These are phyloP conservation scores for Scenedesmus sp. DNA, from an alignment of 163 green algal genomes.

Conservation along the genomic window DNA sequence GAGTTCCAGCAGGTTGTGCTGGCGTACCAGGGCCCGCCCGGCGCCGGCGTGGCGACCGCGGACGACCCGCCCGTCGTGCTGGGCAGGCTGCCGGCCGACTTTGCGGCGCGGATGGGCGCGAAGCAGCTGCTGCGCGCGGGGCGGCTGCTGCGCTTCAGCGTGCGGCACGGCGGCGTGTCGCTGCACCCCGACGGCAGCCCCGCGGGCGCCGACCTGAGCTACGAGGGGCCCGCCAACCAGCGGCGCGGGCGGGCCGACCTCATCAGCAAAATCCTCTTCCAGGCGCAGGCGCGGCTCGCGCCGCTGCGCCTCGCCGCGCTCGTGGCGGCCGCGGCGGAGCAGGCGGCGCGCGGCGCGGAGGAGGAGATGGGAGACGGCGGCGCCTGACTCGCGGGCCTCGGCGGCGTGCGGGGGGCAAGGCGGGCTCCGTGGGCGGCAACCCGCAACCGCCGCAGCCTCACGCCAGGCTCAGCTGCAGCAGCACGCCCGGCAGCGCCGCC, in stretches of 20 bases:
- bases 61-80: conserved; percentile 80
- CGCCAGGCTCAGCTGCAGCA: no score
- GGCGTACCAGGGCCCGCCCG: conserved; percentile 56
- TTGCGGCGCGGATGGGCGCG: conserved; percentile 46
- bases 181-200: conserved; percentile 64
- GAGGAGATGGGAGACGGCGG: neutral
- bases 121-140: conserved; percentile 59
- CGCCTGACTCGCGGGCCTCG: neutral
- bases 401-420: no score
- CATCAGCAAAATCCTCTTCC: conserved; percentile 67
- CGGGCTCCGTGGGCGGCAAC: no score
- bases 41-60: conserved; percentile 68
- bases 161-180: conserved; percentile 57
- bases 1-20: conserved; percentile 61
- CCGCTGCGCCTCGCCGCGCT: conserved; percentile 5
- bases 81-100: conserved; percentile 46
- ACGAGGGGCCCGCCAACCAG: conserved; percentile 65
- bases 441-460: no score
- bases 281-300: conserved; percentile 20
- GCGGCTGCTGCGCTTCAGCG: conserved; percentile 70
- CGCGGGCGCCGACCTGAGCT: conserved; percentile 71
- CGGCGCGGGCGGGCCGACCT: conserved; percentile 71
- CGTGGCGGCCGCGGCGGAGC: conserved; percentile 18
- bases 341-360: neutral
- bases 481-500: no score